These are phyloP conservation scores for Colletotrichum zoysiae DNA, from an alignment of 2,329 filamentous ascomycete species.

Conservation along the genomic window DNA sequence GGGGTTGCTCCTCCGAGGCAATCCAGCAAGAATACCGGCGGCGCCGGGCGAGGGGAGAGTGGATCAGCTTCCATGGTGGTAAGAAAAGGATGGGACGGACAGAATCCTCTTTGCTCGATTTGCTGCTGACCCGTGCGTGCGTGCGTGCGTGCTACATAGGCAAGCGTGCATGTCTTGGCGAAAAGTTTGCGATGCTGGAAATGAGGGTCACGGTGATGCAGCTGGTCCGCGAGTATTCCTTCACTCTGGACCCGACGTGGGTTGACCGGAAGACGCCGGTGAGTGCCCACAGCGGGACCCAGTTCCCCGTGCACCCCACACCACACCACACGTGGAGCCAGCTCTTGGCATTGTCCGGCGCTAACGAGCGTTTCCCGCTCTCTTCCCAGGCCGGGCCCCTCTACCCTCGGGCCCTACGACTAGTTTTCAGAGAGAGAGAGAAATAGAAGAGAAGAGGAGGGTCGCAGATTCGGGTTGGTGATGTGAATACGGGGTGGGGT, in stretches of 20 bases:
- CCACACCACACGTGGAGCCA: not conserved
- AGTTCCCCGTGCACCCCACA: not conserved
- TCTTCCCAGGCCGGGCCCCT: constrained; percentile 34
- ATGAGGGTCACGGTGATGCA: constrained; percentile 51
- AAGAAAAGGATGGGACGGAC: not conserved
- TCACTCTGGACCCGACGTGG: constrained; percentile 51
- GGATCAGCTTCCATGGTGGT: constrained; percentile 58
- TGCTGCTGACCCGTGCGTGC: constrained; percentile 6
- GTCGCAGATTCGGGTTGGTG: not conserved
- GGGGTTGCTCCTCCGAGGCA: constrained; percentile 52
- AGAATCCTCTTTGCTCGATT: not conserved
- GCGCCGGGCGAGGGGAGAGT: constrained; percentile 52
- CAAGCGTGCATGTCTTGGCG: constrained; percentile 55
- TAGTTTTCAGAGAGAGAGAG: constrained; percentile 31
- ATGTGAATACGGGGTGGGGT: constrained; percentile 7
- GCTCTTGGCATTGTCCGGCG: not conserved
- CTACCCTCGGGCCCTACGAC: constrained; percentile 31
- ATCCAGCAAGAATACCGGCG: constrained; percentile 52
- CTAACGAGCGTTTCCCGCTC: constrained; percentile 14
- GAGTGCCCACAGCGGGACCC: constrained; percentile 26
- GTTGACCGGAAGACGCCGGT: constrained; percentile 51
- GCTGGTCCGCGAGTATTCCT: constrained; percentile 47
- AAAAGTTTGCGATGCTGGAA: constrained; percentile 55
- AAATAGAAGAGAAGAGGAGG: not conserved
- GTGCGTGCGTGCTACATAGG: not conserved